Base-by-base conservation (phyloP, 2,329 filamentous ascomycete genomes). In the Exophiala aquamarina region DNA sequence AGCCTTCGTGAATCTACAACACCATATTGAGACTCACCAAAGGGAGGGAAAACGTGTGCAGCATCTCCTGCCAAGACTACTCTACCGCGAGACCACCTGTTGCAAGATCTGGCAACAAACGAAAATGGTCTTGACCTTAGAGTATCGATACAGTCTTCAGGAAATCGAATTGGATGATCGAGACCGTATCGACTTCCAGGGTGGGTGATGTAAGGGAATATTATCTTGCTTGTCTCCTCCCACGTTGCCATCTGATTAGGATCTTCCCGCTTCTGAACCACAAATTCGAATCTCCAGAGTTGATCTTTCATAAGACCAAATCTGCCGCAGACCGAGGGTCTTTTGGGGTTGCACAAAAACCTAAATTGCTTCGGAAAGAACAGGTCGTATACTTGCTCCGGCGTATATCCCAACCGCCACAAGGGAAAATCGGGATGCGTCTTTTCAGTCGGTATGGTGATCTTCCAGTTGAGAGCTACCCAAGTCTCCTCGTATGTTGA, bases 261-360 rank as follows among this genome's bases (percentile, higher is more conserved):
- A 42, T 65, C 56, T 44, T 69, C 67, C 1, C 49, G 50, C 8
- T 59, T 56, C 2, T 52, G 60, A 10, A 69, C 66, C 5, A 70
- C 60, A 45, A 66, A 67, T 40, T 66, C 63, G 46, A 63, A 64
- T 21, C 64, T 44, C 64, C 64, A 67, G 8, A 66, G 38, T n/a
- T 55, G 51, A 36, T 66, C 63, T 11, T 47, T 18, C 3, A 29
- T 40, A 3, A 55, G 50, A 3, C 62, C 64, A 50, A 66, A 66
- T 21, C 63, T 46, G 23, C 62, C 61, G 37, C 55, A 61, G 3
- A 61, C 58, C 4, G 60, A 55, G 3, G 60, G 50, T 28, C 59
- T 36, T 5, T 50, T 44, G n/a, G 60, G 58, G 38, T 62, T 59
- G 46, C 58, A 59, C 15, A 60, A 47, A 32, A 65, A 63, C 7